A percentile compares a stretch with the other conserved stretches of the same genome.
Conservation (phyloP, 2,329 filamentous ascomycete genomes). For the Zelopaecilomyces penicillatus region DNA sequence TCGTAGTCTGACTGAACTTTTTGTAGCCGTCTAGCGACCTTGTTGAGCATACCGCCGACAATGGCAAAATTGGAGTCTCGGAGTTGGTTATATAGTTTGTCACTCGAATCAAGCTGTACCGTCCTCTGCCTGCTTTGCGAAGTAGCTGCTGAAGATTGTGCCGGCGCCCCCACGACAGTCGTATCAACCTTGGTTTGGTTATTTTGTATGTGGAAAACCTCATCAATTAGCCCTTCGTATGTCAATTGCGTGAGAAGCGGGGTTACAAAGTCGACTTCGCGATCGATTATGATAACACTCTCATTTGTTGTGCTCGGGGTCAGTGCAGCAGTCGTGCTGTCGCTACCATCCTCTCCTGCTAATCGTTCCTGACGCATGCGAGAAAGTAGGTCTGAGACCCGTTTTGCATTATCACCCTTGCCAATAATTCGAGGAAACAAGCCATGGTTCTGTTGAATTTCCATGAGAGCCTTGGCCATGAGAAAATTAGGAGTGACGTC, state of each 20-base stretch:
- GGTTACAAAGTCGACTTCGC: constrained; percentile 89
- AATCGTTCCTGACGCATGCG: constrained; percentile 87
- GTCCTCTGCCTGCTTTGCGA: constrained; percentile 68
- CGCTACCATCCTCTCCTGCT: constrained; percentile 65
- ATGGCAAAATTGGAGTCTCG: constrained; percentile 93
- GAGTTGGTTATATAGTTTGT: constrained; percentile 79
- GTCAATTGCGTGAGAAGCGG: constrained; percentile 89
- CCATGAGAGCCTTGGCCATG: constrained; percentile 86
- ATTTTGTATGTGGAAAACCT: constrained; percentile 83
- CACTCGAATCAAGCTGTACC: constrained; percentile 78
- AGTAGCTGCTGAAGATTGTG: constrained; percentile 50
- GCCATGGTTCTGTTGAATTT: constrained; percentile 82
- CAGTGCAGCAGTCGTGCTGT: constrained; percentile 55
- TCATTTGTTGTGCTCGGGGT: constrained; percentile 83
- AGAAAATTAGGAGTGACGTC: constrained; percentile 87
- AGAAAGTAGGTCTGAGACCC: constrained; percentile 74
- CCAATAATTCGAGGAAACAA: constrained; percentile 91
- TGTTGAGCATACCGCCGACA: constrained; percentile 81
- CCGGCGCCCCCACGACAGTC: constrained; percentile 71
- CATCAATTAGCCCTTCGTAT: constrained; percentile 92
- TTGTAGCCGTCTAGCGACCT: constrained; percentile 78
- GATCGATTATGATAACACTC: constrained; percentile 88
- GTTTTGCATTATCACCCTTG: constrained; percentile 90
- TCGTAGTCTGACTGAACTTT: constrained; percentile 81
- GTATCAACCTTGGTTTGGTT: constrained; percentile 92